These are phyloP conservation scores for Colletotrichum somersetense DNA, from an alignment of 2,329 filamentous ascomycete species.

Conservation along the genomic window DNA sequence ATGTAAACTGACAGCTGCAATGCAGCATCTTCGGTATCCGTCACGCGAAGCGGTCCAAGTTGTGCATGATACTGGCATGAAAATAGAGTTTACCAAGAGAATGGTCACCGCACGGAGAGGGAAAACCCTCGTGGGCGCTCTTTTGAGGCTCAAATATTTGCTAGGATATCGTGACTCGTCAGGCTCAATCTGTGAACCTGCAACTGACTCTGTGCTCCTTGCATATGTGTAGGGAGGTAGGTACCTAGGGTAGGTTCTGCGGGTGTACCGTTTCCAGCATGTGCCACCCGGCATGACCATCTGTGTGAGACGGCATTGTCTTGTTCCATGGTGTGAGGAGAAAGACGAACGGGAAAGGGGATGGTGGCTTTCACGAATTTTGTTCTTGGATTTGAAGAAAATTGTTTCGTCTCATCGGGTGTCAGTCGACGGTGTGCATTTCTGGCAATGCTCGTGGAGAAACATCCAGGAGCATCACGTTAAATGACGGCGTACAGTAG, in stretches of 20 bases:
- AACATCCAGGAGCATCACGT: background rate
- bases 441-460: background rate
- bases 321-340: background rate
- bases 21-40: background rate
- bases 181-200: background rate
- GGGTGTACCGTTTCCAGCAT: background rate
- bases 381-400: background rate
- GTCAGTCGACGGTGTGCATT: background rate
- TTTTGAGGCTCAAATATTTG: background rate
- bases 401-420: background rate
- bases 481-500: background rate
- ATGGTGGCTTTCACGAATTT: background rate
- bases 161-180: background rate
- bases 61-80: background rate
- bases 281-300: background rate
- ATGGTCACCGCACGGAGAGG: background rate
- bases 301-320: constrained; percentile 1
- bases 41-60: background rate
- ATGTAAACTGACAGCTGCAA: no score
- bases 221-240: background rate
- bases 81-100: background rate
- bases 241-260: background rate
- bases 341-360: background rate
- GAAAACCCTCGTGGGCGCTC: background rate
- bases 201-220: background rate